Evolutionary conservation across 352 stramenopile genomes (phyloP).

Genomic region (Thalassiosira mediterranea): DNA sequence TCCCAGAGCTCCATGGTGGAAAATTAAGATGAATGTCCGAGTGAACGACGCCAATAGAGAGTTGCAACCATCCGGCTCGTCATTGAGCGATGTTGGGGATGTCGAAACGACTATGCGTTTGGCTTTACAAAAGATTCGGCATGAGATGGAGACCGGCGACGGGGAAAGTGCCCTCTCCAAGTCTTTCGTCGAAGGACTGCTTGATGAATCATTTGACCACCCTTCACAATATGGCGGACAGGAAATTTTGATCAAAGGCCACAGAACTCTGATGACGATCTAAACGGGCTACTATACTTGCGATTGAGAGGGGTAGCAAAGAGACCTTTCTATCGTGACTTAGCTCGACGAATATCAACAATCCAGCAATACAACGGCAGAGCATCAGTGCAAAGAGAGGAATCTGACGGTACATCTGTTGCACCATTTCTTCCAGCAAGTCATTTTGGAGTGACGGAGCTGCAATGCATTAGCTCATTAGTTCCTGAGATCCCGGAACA

Average conservation of each 20-base stretch:
- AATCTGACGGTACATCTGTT: not conserved
- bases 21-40: no score
- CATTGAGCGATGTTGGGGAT: no score
- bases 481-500: slow-evolving; percentile 5
- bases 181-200: not conserved
- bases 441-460: slow-evolving; percentile 38
- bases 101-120: no score
- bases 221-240: not conserved
- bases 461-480: slow-evolving; percentile 17
- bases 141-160: no score
- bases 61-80: no score
- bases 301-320: slow-evolving; percentile 23
- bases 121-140: no score
- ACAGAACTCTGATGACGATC: slow-evolving; percentile 5
- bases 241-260: not conserved
- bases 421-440: slow-evolving; percentile 20
- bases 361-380: slow-evolving; percentile 20
- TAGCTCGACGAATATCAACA: slow-evolving; percentile 18
- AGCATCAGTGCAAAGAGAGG: no score
- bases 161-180: no score
- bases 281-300: slow-evolving; percentile 1
- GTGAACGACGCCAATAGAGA: no score
- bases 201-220: slow-evolving; percentile 1
- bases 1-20: no score
- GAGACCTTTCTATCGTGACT: slow-evolving; percentile 42